Evolutionary conservation across 176 grass and related monocot genomes (phyloP), one percentile per base, ranked within the genome.

Genomic region (Raddia guianensis): DNA sequence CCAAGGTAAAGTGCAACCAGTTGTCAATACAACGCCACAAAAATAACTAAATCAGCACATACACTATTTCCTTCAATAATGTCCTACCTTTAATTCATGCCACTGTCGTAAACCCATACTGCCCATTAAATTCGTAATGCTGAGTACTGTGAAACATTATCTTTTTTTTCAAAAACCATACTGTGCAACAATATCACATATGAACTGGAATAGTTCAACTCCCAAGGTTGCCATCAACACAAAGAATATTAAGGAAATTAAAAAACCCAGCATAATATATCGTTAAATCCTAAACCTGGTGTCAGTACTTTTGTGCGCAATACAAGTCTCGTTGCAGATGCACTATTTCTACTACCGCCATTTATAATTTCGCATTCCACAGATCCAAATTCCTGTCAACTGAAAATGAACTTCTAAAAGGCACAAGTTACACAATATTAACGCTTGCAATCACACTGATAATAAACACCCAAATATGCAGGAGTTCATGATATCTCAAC

Each of bases 401-500:
- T n/a, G 62, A 70, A 46, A 71, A 40, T 2, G 9, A 3, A 67
- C 35, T 62, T 55, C 0, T 12, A 53, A 48, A 18, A 76, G 70
- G 12, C 35, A 61, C 10, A n/a, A 27, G 33, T 15, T 68, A 7
- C 37, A 19, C 56, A 16, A 46, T 11, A 84, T 69, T 66, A 68
- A 68, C 48, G 45, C 6, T 72, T 18, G 16, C n/a, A 27, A 14
- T 54, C 16, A 73, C 10, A 9, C 20, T 45, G 46, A 35, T 59
- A 84, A 68, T 37, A 73, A 11, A 68, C 21, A 55, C 47, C 56
- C 19, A 40, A 82, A 62, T 49, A 35, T 27, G 21, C 18, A 27
- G 56, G 18, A 13, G 9, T 64, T 20, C 32, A 49, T 10, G 37
- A 13, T 66, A 49, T 20, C 62, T 54, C 14, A 63, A 43, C 16